A percentile compares a stretch with the other conserved stretches of the same genome.
Evolutionary conservation across 2,329 filamentous ascomycete genomes (phyloP).

Genomic region (Chrysoporthe puriensis): DNA sequence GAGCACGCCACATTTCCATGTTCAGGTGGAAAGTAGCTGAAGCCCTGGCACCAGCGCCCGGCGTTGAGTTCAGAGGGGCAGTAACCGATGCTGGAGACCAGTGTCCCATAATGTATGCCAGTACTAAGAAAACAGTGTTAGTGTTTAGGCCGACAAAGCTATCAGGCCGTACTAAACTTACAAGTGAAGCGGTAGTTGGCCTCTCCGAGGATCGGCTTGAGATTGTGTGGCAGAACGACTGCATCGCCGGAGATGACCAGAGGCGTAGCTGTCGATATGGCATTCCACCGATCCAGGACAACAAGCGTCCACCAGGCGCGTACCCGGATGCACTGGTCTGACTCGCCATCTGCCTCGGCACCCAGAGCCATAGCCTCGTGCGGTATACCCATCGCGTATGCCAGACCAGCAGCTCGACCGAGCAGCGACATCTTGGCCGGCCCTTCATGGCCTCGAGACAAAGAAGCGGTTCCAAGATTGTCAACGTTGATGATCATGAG

Average conservation of each 20-base stretch:
- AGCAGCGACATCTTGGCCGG: conserved; percentile 59
- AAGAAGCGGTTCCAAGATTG: conserved; percentile 50
- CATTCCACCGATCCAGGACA: conserved; percentile 74
- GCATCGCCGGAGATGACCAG: conserved; percentile 65
- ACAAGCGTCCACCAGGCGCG: conserved; percentile 75
- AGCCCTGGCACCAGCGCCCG: conserved; percentile 47
- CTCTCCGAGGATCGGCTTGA: conserved; percentile 65
- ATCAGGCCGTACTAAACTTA: conserved; percentile 46
- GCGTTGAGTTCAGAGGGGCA: conserved; percentile 46
- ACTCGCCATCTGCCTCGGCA: conserved; percentile 57
- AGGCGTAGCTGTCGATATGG: conserved; percentile 67
- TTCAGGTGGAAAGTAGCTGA: conserved; percentile 58
- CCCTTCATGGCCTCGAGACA: conserved; percentile 47
- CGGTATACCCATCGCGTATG: conserved; percentile 61
- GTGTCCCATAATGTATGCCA: conserved; percentile 29
- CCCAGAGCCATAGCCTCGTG: conserved; percentile 43
- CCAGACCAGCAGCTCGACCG: conserved; percentile 67
- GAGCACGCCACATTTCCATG: conserved; percentile 68
- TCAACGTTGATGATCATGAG: conserved; percentile 70
- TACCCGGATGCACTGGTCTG: conserved; percentile 63
- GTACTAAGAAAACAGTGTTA: conserved; percentile 28
- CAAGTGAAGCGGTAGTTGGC: conserved; percentile 66
- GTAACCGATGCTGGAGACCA: conserved; percentile 35
- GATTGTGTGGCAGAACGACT: conserved; percentile 61
- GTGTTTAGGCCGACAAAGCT: neutral